Evolutionary conservation across 129 eudicot species (phyloP).

Genomic region (Flaveria linearis): DNA sequence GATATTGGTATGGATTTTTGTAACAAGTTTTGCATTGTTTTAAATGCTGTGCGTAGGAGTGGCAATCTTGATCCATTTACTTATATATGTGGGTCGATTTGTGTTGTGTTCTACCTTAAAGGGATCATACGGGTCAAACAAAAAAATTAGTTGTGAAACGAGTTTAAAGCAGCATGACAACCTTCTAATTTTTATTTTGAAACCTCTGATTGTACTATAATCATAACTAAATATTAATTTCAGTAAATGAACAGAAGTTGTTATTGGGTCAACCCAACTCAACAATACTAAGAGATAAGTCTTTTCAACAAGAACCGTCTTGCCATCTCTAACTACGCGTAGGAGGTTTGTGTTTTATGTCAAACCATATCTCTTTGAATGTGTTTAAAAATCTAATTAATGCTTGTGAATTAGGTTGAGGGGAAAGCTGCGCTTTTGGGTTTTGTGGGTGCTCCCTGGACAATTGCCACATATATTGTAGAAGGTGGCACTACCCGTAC

Average conservation of each 20-base stretch:
- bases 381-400: not conserved
- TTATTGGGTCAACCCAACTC: not conserved
- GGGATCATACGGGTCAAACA: not conserved
- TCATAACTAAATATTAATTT: not conserved
- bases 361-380: slow-evolving; percentile 8
- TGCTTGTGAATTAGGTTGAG: slow-evolving; percentile 56
- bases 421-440: slow-evolving; percentile 93
- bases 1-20: not conserved
- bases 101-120: slow-evolving; percentile 3
- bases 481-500: slow-evolving; percentile 98
- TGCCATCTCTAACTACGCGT: not conserved
- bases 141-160: not conserved
- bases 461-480: slow-evolving; percentile 92
- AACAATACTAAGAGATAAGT: not conserved
- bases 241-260: not conserved
- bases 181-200: not conserved
- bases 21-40: not conserved
- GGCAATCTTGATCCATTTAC: not conserved
- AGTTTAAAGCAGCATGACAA: not conserved
- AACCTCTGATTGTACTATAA: not conserved
- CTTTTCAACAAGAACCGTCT: not conserved
- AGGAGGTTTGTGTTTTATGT: not conserved
- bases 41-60: not conserved
- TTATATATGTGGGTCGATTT: not conserved
- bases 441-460: slow-evolving; percentile 99